A percentile compares a stretch with the other conserved stretches of the same genome.
phyloP scores from a whole-genome alignment of 257 asterid species.

The Lantana camara region DNA sequence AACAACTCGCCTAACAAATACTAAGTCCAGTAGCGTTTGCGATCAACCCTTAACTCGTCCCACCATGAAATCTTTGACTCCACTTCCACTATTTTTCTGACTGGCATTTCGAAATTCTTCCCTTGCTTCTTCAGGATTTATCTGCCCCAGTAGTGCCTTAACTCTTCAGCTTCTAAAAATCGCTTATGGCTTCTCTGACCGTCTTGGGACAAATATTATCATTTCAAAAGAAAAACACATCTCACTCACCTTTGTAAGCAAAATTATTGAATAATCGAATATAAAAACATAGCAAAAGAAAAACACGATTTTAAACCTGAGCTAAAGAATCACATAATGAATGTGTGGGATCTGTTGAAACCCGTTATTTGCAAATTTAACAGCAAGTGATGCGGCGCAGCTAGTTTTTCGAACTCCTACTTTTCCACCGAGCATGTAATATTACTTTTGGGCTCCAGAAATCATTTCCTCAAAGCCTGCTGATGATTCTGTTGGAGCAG shows the following conservation, averaged over 20 bases:
- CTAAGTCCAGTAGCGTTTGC: too few species aligned
- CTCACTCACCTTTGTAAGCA: slow-evolving; percentile 60
- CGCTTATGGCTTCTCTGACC: too few species aligned
- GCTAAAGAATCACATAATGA: slow-evolving; percentile 98
- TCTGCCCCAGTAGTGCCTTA: slow-evolving; percentile 51
- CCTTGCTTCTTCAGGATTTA: slow-evolving; percentile 94
- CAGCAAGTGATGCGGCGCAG: slow-evolving; percentile 98
- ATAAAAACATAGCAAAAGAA: neutral
- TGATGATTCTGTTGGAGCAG: slow-evolving; percentile 70
- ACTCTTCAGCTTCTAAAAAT: slow-evolving; percentile 24
- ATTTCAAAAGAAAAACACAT: slow-evolving; percentile 20
- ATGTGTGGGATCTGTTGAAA: slow-evolving; percentile 99
- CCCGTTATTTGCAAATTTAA: slow-evolving; percentile 94
- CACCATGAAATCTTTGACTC: slow-evolving; percentile 97
- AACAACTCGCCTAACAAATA: too few species aligned
- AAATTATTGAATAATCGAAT: slow-evolving; percentile 6
- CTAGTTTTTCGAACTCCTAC: slow-evolving; percentile 99
- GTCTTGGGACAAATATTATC: too few species aligned
- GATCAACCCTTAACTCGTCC: slow-evolving; percentile 93
- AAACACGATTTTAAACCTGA: slow-evolving; percentile 58
- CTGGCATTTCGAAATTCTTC: slow-evolving; percentile 78
- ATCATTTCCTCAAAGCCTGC: slow-evolving; percentile 89
- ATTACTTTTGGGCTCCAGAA: slow-evolving; percentile 85
- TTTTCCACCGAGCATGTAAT: slow-evolving; percentile 98
- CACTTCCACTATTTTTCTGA: slow-evolving; percentile 78